Evolutionary conservation across 1,284 basidiomycete species (phyloP), one percentile per base, ranked within the genome.

Genomic region (Leccinum pachyderme): DNA sequence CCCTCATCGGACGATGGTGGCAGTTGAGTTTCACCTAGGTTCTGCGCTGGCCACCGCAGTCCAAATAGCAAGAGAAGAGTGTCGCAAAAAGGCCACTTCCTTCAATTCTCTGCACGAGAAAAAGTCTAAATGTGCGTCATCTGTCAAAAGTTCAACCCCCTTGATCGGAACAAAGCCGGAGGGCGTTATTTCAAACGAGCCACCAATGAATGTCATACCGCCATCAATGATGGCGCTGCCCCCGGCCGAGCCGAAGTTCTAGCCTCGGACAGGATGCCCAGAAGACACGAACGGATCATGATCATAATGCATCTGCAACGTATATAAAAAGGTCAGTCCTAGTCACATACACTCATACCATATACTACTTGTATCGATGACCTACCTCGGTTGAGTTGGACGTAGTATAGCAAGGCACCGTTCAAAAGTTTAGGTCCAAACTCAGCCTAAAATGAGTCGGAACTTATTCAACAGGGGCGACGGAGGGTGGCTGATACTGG

Each of bases 61-160:
- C 12, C 37, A 39, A 39, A 39, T 39, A 39, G 7, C 37, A 18
- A 39, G 9, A 37, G 35, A 37, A 37, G n/a, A 37, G 18, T 22
- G 37, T 22, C 22, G 11, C 18, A n/a, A 8, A n/a, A 33, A 33
- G 15, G 33, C 15, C 15, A 9, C n/a, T 24, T 18, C 9, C 39
- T 13, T 15, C 39, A 44, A 5, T 18, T 44, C 43, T 44, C 43
- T 11, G 7, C 25, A 44, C 49, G 48, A 53, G 27, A 54, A 54
- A 65, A 65, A 65, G 54, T 51, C 57, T 63, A 55, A 67, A 61
- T 58, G 60, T 61, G 64, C 66, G 57, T 68, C 63, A 61, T 49
- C 18, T 39, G 37, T 39, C 37, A 22, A 39, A 39, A 39, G 37
- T 39, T 39, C 18, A 39, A 39, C 37, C 37, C 49, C 31, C 28